These are phyloP conservation scores for Apiospora marii DNA, from an alignment of 2,329 filamentous ascomycete species.

Conservation along the genomic window DNA sequence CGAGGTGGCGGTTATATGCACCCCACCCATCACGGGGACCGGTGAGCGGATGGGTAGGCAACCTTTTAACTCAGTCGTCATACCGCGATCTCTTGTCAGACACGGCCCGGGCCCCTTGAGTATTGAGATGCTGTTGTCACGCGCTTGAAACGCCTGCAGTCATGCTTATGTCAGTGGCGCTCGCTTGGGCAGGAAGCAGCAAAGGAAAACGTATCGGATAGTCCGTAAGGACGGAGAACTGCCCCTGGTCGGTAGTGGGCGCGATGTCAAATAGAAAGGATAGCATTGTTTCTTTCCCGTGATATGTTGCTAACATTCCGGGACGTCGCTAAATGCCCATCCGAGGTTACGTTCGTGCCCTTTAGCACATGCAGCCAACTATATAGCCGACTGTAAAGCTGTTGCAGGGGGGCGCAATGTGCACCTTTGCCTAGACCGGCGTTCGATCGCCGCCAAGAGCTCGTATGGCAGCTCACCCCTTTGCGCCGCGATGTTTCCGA, in stretches of 20 bases:
- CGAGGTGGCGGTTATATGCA: constrained; percentile 12
- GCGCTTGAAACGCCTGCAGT: not conserved
- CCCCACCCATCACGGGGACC: constrained; percentile 11
- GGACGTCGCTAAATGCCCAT: not conserved
- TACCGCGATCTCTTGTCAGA: constrained; percentile 11
- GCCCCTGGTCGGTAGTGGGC: not conserved
- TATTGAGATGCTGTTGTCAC: not conserved
- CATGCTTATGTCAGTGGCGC: constrained; percentile 13
- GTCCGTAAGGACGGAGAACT: not conserved
- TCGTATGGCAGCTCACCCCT: not conserved
- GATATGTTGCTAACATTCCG: not conserved
- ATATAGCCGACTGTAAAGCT: not conserved
- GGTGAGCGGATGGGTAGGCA: constrained; percentile 8
- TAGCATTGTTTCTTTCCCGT: not conserved
- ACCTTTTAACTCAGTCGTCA: not conserved
- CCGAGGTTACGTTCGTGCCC: not conserved
- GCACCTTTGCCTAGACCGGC: not conserved
- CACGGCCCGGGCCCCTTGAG: constrained; percentile 13
- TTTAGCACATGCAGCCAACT: constrained; percentile 11
- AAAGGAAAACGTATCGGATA: not conserved
- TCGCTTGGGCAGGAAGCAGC: not conserved
- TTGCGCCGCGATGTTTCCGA: not conserved
- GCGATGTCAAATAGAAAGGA: not conserved
- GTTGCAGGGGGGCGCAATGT: not conserved
- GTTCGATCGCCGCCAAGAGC: not conserved